Evolutionary conservation across 1,139 yeast species (phyloP).

Genomic region (Suhomyces bolitotheri): DNA sequence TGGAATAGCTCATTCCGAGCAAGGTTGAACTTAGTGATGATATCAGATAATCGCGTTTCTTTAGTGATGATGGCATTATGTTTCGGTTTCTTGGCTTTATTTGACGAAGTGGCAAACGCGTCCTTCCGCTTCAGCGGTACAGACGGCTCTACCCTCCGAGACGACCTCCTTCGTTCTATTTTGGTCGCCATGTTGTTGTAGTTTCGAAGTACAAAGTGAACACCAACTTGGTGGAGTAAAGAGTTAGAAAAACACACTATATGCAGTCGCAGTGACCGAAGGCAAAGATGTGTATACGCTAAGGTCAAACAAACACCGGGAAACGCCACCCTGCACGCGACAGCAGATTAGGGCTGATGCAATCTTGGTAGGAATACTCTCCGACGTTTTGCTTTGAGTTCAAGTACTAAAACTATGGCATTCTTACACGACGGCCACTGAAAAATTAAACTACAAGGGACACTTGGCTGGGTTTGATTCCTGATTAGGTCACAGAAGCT

Average conservation of each 20-base stretch:
- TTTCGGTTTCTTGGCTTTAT: constrained; percentile 2
- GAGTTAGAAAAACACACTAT: constrained; percentile 2
- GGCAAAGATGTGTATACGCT: too few species aligned
- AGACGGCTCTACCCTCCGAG: constrained; percentile 4
- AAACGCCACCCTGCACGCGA: too few species aligned
- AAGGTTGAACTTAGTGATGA: constrained; percentile 47
- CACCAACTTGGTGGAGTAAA: not conserved
- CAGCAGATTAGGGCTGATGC: too few species aligned
- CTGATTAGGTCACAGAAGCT: too few species aligned
- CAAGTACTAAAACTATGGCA: too few species aligned
- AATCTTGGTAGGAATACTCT: too few species aligned
- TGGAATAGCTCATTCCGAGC: constrained; percentile 55
- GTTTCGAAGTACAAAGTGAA: not conserved
- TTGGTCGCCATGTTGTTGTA: constrained; percentile 8
- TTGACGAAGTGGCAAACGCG: not conserved
- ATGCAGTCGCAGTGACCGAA: not conserved
- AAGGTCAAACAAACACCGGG: too few species aligned
- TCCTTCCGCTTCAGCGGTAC: constrained; percentile 11
- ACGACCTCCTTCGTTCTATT: constrained; percentile 10
- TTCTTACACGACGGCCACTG: too few species aligned
- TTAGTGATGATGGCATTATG: constrained; percentile 8
- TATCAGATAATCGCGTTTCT: constrained; percentile 29
- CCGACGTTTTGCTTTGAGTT: too few species aligned
- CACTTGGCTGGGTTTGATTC: too few species aligned
- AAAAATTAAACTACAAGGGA: too few species aligned